Base-by-base conservation (phyloP, 495 filamentous ascomycete species). In the Penicillium roqueforti region DNA sequence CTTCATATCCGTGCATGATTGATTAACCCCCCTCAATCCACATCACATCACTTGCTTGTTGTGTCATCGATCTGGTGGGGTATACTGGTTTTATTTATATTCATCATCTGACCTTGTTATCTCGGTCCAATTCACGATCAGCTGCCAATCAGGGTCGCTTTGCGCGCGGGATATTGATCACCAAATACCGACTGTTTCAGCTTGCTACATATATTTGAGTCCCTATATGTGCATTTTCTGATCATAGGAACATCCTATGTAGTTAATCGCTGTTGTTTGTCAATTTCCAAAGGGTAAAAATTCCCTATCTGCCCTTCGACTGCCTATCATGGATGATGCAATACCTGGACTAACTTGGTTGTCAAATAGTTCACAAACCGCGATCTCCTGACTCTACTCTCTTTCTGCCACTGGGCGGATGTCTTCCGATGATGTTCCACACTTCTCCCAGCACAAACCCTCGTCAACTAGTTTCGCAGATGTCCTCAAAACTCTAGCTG, bases 341-440 rank as follows among this genome's bases (percentile, higher is more conserved):
- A 55, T 54, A 38, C 31, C 39, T 18, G 22, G 52, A 54, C 60
- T 66, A 52, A 66, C 54, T 51, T 38, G 13, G 22, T 23, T 23
- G 25, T 40, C 22, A 18, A 25, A 37, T 44, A 52, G 50, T 44
- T 52, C 9, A 26, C 14, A 44, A 8, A 25, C 28, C 44, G 23
- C 39, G 14, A 29, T n/a, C 25, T 37, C 5, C 26, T 34, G 26
- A 26, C 18, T 22, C 22, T 42, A 3, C 50, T 53, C 47, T 36
- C 44, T 42, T 54, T 57, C 49, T 44, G 51, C 42, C 64, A 50
- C 43, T 45, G 62, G 65, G 68, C 73, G 72, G 62, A 75, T 77
- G 73, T 71, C 71, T 74, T 66, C 72, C 68, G 73, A 74, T 62
- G 72, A 77, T 76, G 75, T 59, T 66, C 59, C 62, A 66, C 57